These are phyloP conservation scores for Liriodendron chinense DNA, from an alignment of 164 flowering plant genomes.

Conservation along the genomic window DNA sequence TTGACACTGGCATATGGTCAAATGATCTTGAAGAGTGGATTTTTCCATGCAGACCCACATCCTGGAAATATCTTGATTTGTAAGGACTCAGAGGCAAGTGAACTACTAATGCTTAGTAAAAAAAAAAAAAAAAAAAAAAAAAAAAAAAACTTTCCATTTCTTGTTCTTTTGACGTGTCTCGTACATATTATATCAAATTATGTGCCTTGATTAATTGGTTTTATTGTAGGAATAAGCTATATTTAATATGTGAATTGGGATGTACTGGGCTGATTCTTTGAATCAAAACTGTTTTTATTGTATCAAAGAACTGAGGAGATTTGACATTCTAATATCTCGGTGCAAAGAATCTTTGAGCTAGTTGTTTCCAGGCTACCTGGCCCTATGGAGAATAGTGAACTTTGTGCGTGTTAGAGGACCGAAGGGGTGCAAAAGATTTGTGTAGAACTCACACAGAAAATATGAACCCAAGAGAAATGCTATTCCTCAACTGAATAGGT, in stretches of 20 bases:
- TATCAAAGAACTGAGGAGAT: too few relatives aligned
- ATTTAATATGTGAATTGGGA: neutral
- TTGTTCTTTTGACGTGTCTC: neutral
- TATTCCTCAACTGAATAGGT: too few relatives aligned
- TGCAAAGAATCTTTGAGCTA: too few relatives aligned
- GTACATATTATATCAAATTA: neutral
- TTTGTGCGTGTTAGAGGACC: too few relatives aligned
- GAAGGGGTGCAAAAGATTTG: too few relatives aligned
- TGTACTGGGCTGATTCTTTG: neutral
- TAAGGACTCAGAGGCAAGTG: constrained; percentile 83
- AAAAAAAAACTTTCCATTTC: neutral
- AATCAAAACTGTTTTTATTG: neutral
- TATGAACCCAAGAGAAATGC: too few relatives aligned
- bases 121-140: neutral
- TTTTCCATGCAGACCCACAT: constrained; percentile 99
- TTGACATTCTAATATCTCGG: too few relatives aligned
- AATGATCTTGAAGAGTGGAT: constrained; percentile 96
- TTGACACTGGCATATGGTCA: constrained; percentile 89
- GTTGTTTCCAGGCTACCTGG: too few relatives aligned
- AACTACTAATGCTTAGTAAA: neutral
- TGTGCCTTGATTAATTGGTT: neutral
- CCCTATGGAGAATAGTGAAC: too few relatives aligned
- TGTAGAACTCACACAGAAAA: too few relatives aligned
- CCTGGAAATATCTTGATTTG: constrained; percentile 94
- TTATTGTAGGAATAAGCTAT: neutral